Evolutionary conservation across 768 basidiomycete species (phyloP).

Genomic region (Agrocybe pediades): DNA sequence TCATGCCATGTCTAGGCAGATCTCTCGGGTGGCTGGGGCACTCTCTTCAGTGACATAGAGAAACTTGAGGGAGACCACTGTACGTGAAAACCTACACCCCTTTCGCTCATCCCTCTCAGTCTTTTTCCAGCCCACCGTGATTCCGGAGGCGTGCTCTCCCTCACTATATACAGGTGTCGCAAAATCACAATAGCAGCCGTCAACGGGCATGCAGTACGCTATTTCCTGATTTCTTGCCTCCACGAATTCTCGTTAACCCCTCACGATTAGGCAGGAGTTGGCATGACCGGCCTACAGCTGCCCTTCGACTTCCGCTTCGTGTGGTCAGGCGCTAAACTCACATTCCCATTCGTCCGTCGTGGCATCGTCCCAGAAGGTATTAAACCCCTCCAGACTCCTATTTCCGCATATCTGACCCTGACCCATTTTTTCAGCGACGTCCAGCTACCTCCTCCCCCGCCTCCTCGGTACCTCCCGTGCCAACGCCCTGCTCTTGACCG

Average conservation of each 20-base stretch:
- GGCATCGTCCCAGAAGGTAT: slow-evolving; percentile 38
- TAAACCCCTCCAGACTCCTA: slow-evolving; percentile 1
- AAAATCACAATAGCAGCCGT: slow-evolving; percentile 57
- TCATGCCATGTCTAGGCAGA: slow-evolving; percentile 40
- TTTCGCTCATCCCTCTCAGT: neutral
- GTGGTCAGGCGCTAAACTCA: slow-evolving; percentile 50
- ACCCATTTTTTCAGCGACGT: slow-evolving; percentile 18
- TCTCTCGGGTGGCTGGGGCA: slow-evolving; percentile 47
- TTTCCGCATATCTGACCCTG: neutral
- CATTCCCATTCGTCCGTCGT: slow-evolving; percentile 51
- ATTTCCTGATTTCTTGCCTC: neutral
- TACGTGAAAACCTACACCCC: slow-evolving; percentile 18
- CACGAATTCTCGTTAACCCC: neutral
- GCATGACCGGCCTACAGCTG: slow-evolving; percentile 49
- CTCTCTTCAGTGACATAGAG: slow-evolving; percentile 37
- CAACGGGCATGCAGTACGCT: slow-evolving; percentile 48
- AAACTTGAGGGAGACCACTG: slow-evolving; percentile 50
- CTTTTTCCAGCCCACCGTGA: slow-evolving; percentile 44
- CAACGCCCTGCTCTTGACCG: slow-evolving; percentile 49
- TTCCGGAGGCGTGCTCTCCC: slow-evolving; percentile 44
- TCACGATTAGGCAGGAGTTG: slow-evolving; percentile 41
- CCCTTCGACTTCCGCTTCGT: slow-evolving; percentile 55
- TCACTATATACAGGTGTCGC: slow-evolving; percentile 52
- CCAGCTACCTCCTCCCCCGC: slow-evolving; percentile 50
- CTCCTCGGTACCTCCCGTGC: slow-evolving; percentile 57